Evolutionary conservation across 1,284 basidiomycete species (phyloP).

Genomic region (Moniliophthora roreri): DNA sequence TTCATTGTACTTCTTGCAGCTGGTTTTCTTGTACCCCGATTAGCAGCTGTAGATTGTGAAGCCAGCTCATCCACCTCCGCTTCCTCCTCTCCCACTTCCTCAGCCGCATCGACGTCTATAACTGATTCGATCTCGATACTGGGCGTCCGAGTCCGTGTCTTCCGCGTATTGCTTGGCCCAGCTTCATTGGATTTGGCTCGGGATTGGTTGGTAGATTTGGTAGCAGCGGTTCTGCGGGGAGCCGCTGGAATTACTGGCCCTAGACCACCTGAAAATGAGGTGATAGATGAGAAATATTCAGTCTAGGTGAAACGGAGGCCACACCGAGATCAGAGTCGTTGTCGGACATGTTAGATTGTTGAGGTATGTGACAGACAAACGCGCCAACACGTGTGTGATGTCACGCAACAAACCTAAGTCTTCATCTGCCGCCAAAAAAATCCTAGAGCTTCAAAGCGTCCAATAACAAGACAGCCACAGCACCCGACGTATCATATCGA

Average conservation of each 20-base stretch:
- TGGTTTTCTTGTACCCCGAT: not conserved
- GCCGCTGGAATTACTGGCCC: slow-evolving; percentile 5
- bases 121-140: slow-evolving; percentile 2
- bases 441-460: slow-evolving; percentile 32
- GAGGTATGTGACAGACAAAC: not conserved
- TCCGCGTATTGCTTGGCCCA: not conserved
- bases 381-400: slow-evolving; percentile 5
- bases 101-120: slow-evolving; percentile 1
- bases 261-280: slow-evolving; percentile 1
- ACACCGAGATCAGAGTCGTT: slow-evolving; percentile 8
- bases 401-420: not conserved
- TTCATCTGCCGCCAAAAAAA: not conserved
- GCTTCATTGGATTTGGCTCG: not conserved
- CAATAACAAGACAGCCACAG: slow-evolving; percentile 74
- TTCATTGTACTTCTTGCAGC: not conserved
- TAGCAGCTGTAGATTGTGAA: not conserved
- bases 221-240: not conserved
- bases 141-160: not conserved
- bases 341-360: slow-evolving; percentile 2
- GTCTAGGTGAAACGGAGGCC: not conserved
- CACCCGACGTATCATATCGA: no score
- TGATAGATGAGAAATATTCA: not conserved
- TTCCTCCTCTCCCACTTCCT: not conserved
- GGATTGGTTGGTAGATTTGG: not conserved
- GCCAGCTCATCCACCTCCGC: not conserved